Percentiles rank a stretch among this genome's conserved stretches.
Evolutionary conservation across 164 flowering plant genomes (phyloP).

Genomic region (Magnolia officinalis): DNA sequence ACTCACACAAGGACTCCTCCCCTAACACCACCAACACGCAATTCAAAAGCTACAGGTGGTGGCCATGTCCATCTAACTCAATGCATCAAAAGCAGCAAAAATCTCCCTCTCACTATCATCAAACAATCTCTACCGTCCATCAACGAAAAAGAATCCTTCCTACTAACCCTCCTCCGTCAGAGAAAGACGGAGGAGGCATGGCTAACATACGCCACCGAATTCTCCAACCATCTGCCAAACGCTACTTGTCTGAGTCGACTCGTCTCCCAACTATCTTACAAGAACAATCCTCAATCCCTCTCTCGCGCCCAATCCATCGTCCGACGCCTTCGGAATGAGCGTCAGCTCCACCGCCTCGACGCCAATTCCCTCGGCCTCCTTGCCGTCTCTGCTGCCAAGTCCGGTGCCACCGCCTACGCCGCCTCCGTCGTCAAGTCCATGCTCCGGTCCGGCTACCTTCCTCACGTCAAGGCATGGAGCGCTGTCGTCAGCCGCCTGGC

Average conservation of each 20-base stretch:
- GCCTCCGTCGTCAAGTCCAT: conserved; percentile 72
- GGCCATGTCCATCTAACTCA: background rate
- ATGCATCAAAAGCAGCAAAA: background rate
- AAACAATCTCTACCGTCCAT: background rate
- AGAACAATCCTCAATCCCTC: conserved; percentile 43
- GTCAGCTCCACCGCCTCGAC: conserved; percentile 91
- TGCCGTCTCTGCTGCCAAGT: conserved; percentile 66
- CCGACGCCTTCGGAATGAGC: conserved; percentile 71
- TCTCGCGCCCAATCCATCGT: conserved; percentile 79
- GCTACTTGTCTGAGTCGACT: conserved; percentile 87
- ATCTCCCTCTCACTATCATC: background rate
- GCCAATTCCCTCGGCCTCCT: conserved; percentile 93
- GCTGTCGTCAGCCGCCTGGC: conserved; percentile 86
- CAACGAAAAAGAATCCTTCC: conserved; percentile 25
- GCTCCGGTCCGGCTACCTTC: conserved; percentile 82
- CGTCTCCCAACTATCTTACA: conserved; percentile 79
- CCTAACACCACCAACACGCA: background rate
- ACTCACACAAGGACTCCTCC: background rate
- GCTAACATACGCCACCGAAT: conserved; percentile 39
- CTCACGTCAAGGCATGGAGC: conserved; percentile 97
- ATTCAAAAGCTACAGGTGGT: background rate
- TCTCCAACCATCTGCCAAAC: conserved; percentile 49
- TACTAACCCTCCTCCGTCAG: conserved; percentile 66
- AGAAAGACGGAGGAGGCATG: conserved; percentile 86
- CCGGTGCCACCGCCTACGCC: conserved; percentile 72